Base-by-base conservation (phyloP, 2,329 filamentous ascomycete species). In the Sporothrix phasma region DNA sequence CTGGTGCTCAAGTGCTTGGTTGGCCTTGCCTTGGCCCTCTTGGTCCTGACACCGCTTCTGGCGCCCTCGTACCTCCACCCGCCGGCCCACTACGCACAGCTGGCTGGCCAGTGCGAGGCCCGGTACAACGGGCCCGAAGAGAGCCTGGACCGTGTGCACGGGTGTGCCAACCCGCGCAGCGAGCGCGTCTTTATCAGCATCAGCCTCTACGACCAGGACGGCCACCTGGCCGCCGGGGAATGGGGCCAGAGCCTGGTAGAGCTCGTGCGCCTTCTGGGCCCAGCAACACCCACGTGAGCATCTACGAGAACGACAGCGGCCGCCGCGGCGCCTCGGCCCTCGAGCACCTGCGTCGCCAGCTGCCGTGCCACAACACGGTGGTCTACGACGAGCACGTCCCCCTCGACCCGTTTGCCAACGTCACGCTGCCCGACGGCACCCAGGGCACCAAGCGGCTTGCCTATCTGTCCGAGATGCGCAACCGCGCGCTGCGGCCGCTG, bases 141-240 rank as follows among this genome's bases (percentile, higher is more conserved):
- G 10, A 45, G 17, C 6, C 15, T 37, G 1, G 17, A 37, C 37
- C 19, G 58, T n/a, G 3, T 31, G n/a, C 29, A 41, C 7, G 74
- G 76, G 29, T 76, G 77, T 65, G 77, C 74, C 24, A 78, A 78
- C 66, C 68, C 72, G 0, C 65, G 68, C 51, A 78, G 83, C 59
- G 86, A 90, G 72, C 88, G 85, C 69, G 77, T 91, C n/a, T 91
- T 88, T 70, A 88, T 92, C 61, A 86, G 86, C 1, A 84, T 88
- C 17, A 89, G 86, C 69, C 79, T 92, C 62, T 88, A 88, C 69
- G 87, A 91, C 69, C 76, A 78, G 22, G 77, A 78, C 6, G 87
- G 86, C 1, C 75, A 80, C 2, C 75, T 91, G 22, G 81, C 86
- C 0, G 75, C 78, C 6, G 87, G 88, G 1, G 75, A 77, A 31